Conservation (phyloP, 2,329 filamentous ascomycete genomes). For the Neocatenulostroma microsporum region DNA sequence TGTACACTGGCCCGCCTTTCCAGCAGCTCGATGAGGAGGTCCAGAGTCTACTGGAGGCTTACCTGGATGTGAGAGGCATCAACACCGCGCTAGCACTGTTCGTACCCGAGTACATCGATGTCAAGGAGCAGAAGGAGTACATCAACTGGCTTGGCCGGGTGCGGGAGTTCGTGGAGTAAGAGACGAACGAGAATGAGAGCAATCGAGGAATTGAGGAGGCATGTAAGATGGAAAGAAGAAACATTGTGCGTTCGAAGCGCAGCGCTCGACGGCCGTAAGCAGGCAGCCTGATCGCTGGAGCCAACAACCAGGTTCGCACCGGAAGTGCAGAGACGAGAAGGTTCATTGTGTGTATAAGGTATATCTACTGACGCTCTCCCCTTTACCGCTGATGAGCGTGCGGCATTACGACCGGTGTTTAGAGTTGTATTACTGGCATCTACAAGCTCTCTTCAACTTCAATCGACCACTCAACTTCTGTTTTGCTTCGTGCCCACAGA, state of each 20-base stretch:
- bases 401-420: not conserved
- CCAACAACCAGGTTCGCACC: too few species aligned
- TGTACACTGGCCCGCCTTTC: constrained; percentile 89
- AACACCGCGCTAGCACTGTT: constrained; percentile 80
- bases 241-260: too few species aligned
- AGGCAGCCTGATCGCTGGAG: too few species aligned
- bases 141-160: constrained; percentile 76
- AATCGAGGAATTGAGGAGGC: not conserved
- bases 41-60: constrained; percentile 83
- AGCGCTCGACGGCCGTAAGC: not conserved
- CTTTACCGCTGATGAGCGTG: not conserved
- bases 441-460: too few species aligned
- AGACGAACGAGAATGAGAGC: too few species aligned
- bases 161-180: constrained; percentile 69
- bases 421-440: not conserved
- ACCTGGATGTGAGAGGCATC: constrained; percentile 89
- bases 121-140: constrained; percentile 99
- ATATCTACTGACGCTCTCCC: not conserved
- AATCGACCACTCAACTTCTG: too few species aligned
- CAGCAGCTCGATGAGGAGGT: constrained; percentile 93
- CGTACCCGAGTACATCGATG: constrained; percentile 90
- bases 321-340: not conserved
- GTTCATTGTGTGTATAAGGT: not conserved
- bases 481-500: too few species aligned
- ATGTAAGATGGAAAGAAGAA: too few species aligned